phyloP scores from a whole-genome alignment of 495 filamentous ascomycete genomes.

The Penicillium coffeae region DNA sequence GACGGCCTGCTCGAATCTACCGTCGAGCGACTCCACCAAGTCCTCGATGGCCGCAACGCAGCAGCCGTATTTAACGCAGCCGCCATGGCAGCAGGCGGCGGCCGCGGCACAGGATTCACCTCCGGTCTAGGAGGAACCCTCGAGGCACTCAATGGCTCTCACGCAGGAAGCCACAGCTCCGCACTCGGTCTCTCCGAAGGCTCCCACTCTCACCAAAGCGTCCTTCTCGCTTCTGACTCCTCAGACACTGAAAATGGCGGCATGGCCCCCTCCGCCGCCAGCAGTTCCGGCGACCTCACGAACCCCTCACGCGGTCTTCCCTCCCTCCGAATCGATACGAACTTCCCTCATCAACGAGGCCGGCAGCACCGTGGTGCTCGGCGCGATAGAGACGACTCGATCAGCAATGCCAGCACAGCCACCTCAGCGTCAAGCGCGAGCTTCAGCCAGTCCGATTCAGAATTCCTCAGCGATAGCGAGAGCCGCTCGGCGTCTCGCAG shows the following conservation, averaged over 20 bases:
- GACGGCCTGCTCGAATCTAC: conserved; percentile 89
- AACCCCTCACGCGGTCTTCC: conserved; percentile 32
- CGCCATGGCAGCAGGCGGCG: conserved; percentile 95
- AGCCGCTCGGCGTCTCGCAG: conserved; percentile 16
- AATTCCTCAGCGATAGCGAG: conserved; percentile 27
- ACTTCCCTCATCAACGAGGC: conserved; percentile 25
- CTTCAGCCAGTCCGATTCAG: conserved; percentile 43
- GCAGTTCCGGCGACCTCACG: conserved; percentile 28
- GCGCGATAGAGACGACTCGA: conserved; percentile 40
- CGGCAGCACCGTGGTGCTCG: conserved; percentile 15
- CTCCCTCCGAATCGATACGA: conserved; percentile 45
- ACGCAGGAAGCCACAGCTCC: conserved; percentile 22
- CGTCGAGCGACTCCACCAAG: conserved; percentile 84
- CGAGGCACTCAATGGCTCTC: conserved; percentile 39
- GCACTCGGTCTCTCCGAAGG: conserved; percentile 15
- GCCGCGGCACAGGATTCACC: conserved; percentile 59
- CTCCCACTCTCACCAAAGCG: conserved; percentile 26
- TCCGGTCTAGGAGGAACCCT: conserved; percentile 43
- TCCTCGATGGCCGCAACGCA: conserved; percentile 88
- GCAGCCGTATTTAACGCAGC: conserved; percentile 98
- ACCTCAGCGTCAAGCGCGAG: conserved; percentile 41
- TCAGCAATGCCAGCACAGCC: conserved; percentile 41
- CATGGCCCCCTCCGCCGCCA: conserved; percentile 29
- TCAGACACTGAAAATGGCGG: conserved; percentile 45
- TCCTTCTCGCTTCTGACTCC: conserved; percentile 36